Evolutionary conservation across 2,329 filamentous ascomycete species (phyloP).

Genomic region (Pezicula neosporulosa): DNA sequence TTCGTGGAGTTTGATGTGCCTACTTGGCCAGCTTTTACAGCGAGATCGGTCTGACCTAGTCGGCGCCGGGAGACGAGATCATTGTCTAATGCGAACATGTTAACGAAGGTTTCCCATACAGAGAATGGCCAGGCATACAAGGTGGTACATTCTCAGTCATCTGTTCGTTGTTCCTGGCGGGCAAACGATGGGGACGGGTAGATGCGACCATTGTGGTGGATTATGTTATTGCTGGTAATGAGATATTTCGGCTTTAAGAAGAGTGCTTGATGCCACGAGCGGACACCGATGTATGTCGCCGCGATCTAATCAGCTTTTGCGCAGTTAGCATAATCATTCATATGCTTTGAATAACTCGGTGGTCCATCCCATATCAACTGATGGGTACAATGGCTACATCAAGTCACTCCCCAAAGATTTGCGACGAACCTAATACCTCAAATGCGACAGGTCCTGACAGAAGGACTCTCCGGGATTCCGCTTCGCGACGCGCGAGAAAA

Average conservation of each 20-base stretch:
- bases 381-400: neutral
- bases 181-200: constrained; percentile 36
- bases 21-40: constrained; percentile 74
- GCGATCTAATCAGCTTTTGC: neutral
- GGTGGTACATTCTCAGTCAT: constrained; percentile 60
- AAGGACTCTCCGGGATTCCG: neutral
- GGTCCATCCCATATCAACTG: too few species aligned
- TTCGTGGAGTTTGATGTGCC: constrained; percentile 69
- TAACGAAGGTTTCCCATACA: constrained; percentile 9
- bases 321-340: neutral
- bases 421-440: too few species aligned
- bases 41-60: constrained; percentile 87
- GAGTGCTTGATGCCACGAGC: neutral
- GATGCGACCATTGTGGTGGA: neutral
- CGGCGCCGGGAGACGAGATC: constrained; percentile 69
- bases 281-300: neutral
- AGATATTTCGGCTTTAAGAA: neutral
- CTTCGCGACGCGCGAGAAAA: too few species aligned
- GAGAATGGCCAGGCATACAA: constrained; percentile 46
- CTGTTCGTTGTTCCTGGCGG: constrained; percentile 61
- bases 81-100: constrained; percentile 23
- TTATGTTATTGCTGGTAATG: neutral
- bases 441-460: neutral
- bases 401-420: neutral
- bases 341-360: too few species aligned